Conservation (phyloP, 1,284 basidiomycete genomes). For the Phlebopus sp. region DNA sequence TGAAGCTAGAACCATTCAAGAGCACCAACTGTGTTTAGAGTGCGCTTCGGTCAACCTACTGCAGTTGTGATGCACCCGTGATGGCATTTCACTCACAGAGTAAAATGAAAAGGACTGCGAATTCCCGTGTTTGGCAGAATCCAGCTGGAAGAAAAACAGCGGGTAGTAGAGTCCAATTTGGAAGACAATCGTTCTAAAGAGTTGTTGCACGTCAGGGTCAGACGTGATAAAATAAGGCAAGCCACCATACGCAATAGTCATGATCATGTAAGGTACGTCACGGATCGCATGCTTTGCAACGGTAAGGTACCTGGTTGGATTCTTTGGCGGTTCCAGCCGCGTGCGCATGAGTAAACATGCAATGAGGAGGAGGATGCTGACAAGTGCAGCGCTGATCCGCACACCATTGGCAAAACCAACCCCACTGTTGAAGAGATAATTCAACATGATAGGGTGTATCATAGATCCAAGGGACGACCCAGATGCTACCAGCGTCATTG, state of each 20-base stretch:
- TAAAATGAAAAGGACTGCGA: conserved; percentile 31
- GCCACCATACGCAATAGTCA: conserved; percentile 22
- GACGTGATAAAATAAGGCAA: not conserved
- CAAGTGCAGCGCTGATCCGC: conserved; percentile 30
- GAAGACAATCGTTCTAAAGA: conserved; percentile 19
- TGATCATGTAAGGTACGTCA: conserved; percentile 25
- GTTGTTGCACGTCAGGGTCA: not conserved
- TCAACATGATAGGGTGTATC: conserved; percentile 39
- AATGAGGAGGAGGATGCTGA: conserved; percentile 24
- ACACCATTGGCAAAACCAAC: conserved; percentile 31
- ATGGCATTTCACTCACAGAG: conserved; percentile 16
- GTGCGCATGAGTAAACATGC: conserved; percentile 30
- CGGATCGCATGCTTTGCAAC: conserved; percentile 15
- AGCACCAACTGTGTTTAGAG: conserved; percentile 22
- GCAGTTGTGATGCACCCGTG: not conserved
- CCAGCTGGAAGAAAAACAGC: conserved; percentile 31
- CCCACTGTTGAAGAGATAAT: conserved; percentile 33
- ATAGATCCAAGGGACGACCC: conserved; percentile 36
- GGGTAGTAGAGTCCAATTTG: conserved; percentile 21
- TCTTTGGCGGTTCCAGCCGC: conserved; percentile 23
- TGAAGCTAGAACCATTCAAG: conserved; percentile 23
- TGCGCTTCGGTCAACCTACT: not conserved
- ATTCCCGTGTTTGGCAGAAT: conserved; percentile 26
- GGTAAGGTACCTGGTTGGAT: conserved; percentile 16
- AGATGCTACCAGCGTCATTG: conserved; percentile 30